Conservation (phyloP, 352 stramenopile genomes). For the Blastocystis sp. region DNA sequence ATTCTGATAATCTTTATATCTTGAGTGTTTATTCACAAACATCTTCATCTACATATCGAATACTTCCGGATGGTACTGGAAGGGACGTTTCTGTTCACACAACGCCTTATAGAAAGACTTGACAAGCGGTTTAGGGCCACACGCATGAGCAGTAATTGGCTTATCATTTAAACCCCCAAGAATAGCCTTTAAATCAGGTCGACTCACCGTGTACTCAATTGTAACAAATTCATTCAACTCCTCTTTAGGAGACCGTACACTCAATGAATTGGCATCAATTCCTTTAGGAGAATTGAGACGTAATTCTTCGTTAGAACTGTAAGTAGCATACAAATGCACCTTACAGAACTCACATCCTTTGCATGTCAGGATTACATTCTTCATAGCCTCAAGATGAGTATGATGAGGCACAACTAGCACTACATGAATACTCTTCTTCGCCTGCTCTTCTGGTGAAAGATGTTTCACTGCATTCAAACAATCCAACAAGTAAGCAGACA, state of each 20-base stretch:
- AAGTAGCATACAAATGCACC: slow-evolving; percentile 29
- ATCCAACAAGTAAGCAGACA: not conserved
- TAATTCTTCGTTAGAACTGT: not conserved
- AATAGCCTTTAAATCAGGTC: slow-evolving; percentile 13
- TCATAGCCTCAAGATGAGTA: slow-evolving; percentile 23
- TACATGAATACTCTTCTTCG: not conserved
- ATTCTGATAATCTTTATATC: too few species aligned
- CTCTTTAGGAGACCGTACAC: not conserved
- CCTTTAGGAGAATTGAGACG: not conserved
- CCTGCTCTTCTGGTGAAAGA: not conserved
- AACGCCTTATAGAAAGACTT: slow-evolving; percentile 1
- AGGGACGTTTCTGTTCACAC: not conserved
- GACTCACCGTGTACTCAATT: slow-evolving; percentile 10
- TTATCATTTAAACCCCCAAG: not conserved
- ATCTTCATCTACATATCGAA: slow-evolving; percentile 51
- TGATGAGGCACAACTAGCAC: slow-evolving; percentile 39
- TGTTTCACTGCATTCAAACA: not conserved
- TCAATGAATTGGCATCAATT: not conserved
- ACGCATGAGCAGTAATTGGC: not conserved
- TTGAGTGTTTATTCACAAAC: not conserved
- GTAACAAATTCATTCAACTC: not conserved
- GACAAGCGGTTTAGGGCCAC: slow-evolving; percentile 5
- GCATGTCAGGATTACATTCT: not conserved
- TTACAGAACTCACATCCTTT: not conserved
- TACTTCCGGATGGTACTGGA: slow-evolving; percentile 6